phyloP scores from a whole-genome alignment of 306 rosid species.

The Aeschynomene evenia region DNA sequence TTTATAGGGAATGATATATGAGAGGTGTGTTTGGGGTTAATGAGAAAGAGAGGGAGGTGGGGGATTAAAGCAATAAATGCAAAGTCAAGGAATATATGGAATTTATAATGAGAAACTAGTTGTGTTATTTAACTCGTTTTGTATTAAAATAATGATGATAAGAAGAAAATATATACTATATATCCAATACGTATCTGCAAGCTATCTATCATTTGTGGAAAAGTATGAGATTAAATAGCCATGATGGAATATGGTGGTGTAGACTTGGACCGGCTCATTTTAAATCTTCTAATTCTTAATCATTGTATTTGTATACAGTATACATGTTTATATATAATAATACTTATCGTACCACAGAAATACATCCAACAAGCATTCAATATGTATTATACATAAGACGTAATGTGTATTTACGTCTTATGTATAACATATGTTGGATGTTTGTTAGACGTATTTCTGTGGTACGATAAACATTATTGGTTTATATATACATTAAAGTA shows the following conservation, averaged over 20 bases:
- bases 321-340: no score
- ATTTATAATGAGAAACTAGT: conserved; percentile 9
- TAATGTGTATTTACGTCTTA: no score
- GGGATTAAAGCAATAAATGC: not conserved
- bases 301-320: not conserved
- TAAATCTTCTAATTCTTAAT: not conserved
- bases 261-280: not conserved
- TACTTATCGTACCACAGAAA: no score
- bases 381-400: no score
- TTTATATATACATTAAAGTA: not conserved
- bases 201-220: not conserved
- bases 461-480: no score
- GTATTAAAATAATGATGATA: not conserved
- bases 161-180: not conserved
- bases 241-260: not conserved
- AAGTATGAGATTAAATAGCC: not conserved
- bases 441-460: no score
- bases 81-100: conserved; percentile 5
- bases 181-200: not conserved
- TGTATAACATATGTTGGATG: no score
- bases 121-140: not conserved
- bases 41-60: no score
- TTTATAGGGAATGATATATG: no score
- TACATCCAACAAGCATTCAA: no score
- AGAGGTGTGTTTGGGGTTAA: not conserved